These are phyloP conservation scores for Gentiana dahurica DNA, from an alignment of 257 asterid genomes.

Conservation along the genomic window DNA sequence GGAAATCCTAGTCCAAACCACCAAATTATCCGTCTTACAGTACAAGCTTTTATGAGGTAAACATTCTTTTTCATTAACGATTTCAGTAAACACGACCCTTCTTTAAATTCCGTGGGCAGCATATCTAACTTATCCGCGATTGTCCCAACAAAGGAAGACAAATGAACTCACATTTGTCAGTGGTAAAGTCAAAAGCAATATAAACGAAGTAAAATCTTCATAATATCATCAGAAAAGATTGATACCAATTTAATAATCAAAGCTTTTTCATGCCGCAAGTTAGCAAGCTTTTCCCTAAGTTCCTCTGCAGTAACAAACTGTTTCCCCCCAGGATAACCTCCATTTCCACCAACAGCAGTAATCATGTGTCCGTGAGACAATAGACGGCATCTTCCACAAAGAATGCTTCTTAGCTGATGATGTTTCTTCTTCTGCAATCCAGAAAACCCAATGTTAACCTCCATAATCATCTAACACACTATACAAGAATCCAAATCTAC, in stretches of 20 bases:
- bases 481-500: too few relatives aligned
- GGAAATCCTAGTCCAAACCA: too few relatives aligned
- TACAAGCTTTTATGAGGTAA: too few relatives aligned
- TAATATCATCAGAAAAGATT: not conserved
- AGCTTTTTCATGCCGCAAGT: slow-evolving; percentile 75
- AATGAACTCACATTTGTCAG: too few relatives aligned
- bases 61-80: too few relatives aligned
- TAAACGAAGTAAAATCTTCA: not conserved
- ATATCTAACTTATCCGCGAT: too few relatives aligned
- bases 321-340: slow-evolving; percentile 97
- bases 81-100: too few relatives aligned
- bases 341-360: slow-evolving; percentile 98
- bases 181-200: not conserved
- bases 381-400: slow-evolving; percentile 92
- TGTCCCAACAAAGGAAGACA: too few relatives aligned
- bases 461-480: not conserved
- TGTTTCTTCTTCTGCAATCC: slow-evolving; percentile 85
- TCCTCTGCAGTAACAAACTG: slow-evolving; percentile 92
- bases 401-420: slow-evolving; percentile 56
- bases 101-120: too few relatives aligned
- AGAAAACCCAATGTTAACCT: not conserved
- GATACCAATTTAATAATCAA: slow-evolving; percentile 78
- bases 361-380: slow-evolving; percentile 95
- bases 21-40: too few relatives aligned
- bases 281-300: slow-evolving; percentile 86